Conservation (phyloP, 1,284 basidiomycete genomes). For the Athelia psychrophila region DNA sequence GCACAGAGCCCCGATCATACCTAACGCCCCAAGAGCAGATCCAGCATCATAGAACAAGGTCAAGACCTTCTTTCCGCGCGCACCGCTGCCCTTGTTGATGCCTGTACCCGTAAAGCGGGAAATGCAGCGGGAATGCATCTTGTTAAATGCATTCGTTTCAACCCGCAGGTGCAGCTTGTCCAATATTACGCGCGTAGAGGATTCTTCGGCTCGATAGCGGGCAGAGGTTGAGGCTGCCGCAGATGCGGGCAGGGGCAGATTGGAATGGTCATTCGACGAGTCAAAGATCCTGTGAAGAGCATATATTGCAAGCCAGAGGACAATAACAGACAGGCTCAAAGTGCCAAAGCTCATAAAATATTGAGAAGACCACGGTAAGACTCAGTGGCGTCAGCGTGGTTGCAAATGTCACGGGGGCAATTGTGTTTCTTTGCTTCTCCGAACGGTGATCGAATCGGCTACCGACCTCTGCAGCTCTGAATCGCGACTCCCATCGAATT, state of each 20-base stretch:
- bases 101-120: not conserved
- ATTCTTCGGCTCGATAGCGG: not conserved
- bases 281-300: too few relatives aligned
- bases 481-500: too few relatives aligned
- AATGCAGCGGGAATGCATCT: not conserved
- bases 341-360: too few relatives aligned
- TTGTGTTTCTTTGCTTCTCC: too few relatives aligned
- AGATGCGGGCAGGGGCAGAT: not conserved
- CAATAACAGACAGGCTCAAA: too few relatives aligned
- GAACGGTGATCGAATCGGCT: too few relatives aligned
- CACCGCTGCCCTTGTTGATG: not conserved
- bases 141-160: not conserved
- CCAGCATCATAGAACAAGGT: not conserved
- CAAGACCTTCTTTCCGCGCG: not conserved
- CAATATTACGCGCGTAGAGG: not conserved
- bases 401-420: too few relatives aligned
- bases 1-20: not conserved
- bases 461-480: too few relatives aligned
- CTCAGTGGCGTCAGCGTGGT: too few relatives aligned
- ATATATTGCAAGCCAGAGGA: too few relatives aligned
- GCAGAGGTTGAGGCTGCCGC: not conserved
- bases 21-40: not conserved
- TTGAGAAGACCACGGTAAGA: too few relatives aligned
- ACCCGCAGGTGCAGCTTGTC: not conserved
- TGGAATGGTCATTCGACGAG: too few relatives aligned